These are phyloP conservation scores for Wallacemonas sp. DNA, from an alignment of 208 protist species.

Conservation along the genomic window DNA sequence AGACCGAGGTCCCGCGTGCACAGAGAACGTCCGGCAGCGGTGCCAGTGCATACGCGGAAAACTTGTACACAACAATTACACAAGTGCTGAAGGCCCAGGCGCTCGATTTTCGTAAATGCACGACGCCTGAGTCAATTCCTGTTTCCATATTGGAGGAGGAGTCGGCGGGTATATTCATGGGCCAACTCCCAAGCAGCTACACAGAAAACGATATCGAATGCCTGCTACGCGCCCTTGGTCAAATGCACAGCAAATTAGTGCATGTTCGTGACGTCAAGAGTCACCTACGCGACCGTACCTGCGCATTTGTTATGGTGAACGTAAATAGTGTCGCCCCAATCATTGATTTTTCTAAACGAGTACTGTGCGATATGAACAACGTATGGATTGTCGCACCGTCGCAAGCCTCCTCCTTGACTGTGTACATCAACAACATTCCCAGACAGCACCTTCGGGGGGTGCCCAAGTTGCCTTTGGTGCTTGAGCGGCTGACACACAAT, in stretches of 20 bases:
- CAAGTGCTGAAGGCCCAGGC: conserved; percentile 30
- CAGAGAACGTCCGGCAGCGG: no score
- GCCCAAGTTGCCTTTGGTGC: conserved; percentile 76
- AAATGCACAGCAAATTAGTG: conserved; percentile 43
- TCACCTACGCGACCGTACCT: conserved; percentile 78
- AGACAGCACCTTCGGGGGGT: conserved; percentile 69
- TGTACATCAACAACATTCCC: conserved; percentile 56
- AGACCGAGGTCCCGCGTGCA: no score
- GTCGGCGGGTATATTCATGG: conserved; percentile 73
- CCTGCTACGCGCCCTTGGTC: conserved; percentile 63
- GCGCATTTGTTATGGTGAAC: conserved; percentile 86
- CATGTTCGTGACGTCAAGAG: conserved; percentile 79
- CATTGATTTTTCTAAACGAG: conserved; percentile 67
- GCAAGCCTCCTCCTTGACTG: conserved; percentile 35
- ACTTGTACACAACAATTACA: conserved; percentile 56
- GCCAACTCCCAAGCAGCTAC: conserved; percentile 79
- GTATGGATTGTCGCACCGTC: conserved; percentile 66
- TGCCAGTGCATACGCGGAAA: conserved; percentile 6
- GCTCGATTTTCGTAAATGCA: conserved; percentile 58
- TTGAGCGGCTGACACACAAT: conserved; percentile 63
- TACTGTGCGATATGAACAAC: conserved; percentile 77
- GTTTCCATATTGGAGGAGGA: conserved; percentile 40
- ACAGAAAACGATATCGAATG: conserved; percentile 69
- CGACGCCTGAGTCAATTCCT: conserved; percentile 36
- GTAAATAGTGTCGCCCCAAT: conserved; percentile 42